Conservation (phyloP, 2,329 filamentous ascomycete species). For the Lasiodiplodia sp. region DNA sequence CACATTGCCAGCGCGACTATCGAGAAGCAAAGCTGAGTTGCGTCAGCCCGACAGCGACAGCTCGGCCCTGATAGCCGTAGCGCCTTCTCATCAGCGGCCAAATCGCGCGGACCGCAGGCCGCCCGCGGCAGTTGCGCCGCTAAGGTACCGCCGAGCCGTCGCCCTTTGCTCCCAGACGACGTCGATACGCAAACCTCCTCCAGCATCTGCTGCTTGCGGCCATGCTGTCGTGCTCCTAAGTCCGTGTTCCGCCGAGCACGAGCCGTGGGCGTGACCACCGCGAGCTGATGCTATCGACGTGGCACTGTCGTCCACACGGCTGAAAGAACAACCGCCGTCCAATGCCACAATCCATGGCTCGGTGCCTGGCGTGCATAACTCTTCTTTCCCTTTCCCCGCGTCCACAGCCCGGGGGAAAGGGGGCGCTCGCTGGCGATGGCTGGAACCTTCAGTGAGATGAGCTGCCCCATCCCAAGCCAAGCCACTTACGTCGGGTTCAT, state of each 20-base stretch:
- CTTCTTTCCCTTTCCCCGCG: background rate
- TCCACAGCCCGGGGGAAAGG: background rate
- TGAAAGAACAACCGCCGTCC: background rate
- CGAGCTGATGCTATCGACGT: background rate
- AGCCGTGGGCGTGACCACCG: background rate
- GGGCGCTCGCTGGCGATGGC: background rate
- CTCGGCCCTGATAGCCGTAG: slow-evolving; percentile 8
- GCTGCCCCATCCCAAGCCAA: background rate
- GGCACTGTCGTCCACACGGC: background rate
- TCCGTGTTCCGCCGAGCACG: background rate
- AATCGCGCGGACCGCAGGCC: slow-evolving; percentile 25
- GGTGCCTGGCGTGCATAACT: background rate
- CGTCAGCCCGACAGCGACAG: background rate
- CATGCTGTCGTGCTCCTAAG: background rate
- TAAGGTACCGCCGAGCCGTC: background rate
- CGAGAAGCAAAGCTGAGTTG: background rate
- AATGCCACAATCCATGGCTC: background rate
- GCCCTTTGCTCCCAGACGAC: slow-evolving; percentile 6
- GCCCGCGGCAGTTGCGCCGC: slow-evolving; percentile 15
- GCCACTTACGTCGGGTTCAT: background rate
- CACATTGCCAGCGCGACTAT: background rate
- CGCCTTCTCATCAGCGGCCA: background rate
- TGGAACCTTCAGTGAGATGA: background rate
- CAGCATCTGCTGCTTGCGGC: background rate
- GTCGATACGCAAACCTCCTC: background rate